Evolutionary conservation across 257 asterid genomes (phyloP).

Genomic region (Scutellaria galericulata): DNA sequence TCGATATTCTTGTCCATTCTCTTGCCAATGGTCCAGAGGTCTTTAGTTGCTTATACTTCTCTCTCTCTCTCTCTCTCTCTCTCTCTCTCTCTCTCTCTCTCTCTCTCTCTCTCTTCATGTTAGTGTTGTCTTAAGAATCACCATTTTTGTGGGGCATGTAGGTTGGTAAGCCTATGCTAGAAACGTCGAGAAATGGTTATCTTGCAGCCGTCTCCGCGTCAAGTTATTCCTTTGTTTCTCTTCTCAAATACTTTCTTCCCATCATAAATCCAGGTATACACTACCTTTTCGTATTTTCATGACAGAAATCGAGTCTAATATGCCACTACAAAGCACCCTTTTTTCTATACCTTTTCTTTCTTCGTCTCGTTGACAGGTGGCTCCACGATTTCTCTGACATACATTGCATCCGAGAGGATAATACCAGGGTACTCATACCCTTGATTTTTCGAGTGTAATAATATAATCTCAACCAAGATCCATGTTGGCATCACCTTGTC

Average conservation of each 20-base stretch:
- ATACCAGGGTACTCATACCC: conserved; percentile 77
- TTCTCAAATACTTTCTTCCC: conserved; percentile 78
- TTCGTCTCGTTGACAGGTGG: conserved; percentile 59
- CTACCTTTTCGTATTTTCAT: background rate
- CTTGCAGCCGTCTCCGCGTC: conserved; percentile 96
- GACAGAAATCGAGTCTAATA: conserved; percentile 8
- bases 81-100: background rate
- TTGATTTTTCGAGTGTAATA: background rate
- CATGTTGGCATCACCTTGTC: conserved; percentile 9
- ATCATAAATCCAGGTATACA: conserved; percentile 80
- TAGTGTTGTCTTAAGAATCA: background rate
- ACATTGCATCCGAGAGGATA: conserved; percentile 94
- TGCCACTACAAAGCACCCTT: background rate
- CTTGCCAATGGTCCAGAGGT: conserved; percentile 99
- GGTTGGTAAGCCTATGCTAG: conserved; percentile 85
- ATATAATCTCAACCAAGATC: background rate
- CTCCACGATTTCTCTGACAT: conserved; percentile 88
- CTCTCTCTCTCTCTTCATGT: background rate
- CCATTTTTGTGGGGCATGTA: conserved; percentile 35
- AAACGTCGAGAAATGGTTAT: conserved; percentile 88
- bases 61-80: background rate
- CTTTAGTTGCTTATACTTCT: background rate
- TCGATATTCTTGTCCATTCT: conserved; percentile 97
- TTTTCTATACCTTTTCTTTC: background rate
- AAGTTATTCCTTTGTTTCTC: conserved; percentile 87